Evolutionary conservation across 495 filamentous ascomycete species (phyloP).

Genomic region (Aspergillus hancockii): DNA sequence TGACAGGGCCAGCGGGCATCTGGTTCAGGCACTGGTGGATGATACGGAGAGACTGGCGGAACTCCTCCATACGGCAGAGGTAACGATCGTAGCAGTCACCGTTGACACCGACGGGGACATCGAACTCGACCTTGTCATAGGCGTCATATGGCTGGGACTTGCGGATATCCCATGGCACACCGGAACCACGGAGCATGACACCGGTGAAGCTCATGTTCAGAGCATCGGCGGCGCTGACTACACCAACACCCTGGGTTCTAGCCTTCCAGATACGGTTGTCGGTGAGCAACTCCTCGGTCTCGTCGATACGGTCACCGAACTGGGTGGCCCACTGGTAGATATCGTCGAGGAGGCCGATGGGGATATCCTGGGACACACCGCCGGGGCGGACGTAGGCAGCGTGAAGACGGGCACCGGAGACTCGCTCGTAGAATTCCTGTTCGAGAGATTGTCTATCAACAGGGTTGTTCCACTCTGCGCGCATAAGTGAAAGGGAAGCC

Average conservation of each 20-base stretch:
- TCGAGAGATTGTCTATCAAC: not conserved
- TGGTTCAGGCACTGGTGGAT: constrained; percentile 99
- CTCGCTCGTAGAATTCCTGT: constrained; percentile 99
- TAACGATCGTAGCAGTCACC: constrained; percentile 99
- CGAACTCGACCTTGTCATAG: constrained; percentile 96
- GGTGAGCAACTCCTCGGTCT: constrained; percentile 97
- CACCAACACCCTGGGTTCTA: constrained; percentile 86
- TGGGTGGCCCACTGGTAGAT: constrained; percentile 99
- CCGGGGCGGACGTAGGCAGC: constrained; percentile 97
- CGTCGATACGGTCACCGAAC: constrained; percentile 98
- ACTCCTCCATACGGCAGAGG: constrained; percentile 99
- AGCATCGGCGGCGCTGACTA: constrained; percentile 87
- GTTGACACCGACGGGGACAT: constrained; percentile 93
- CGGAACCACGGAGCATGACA: constrained; percentile 96
- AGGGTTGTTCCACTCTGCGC: not conserved
- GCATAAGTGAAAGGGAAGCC: not conserved
- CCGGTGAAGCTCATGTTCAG: constrained; percentile 95
- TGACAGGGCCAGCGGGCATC: constrained; percentile 92
- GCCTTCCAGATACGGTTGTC: constrained; percentile 99
- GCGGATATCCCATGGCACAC: constrained; percentile 96
- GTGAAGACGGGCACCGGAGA: constrained; percentile 96
- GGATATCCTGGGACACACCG: constrained; percentile 94
- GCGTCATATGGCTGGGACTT: constrained; percentile 97
- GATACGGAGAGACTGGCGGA: constrained; percentile 95
- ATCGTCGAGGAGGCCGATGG: constrained; percentile 92